phyloP scores from a whole-genome alignment of 139 green algal genomes.

The Coelastrella sp. region DNA sequence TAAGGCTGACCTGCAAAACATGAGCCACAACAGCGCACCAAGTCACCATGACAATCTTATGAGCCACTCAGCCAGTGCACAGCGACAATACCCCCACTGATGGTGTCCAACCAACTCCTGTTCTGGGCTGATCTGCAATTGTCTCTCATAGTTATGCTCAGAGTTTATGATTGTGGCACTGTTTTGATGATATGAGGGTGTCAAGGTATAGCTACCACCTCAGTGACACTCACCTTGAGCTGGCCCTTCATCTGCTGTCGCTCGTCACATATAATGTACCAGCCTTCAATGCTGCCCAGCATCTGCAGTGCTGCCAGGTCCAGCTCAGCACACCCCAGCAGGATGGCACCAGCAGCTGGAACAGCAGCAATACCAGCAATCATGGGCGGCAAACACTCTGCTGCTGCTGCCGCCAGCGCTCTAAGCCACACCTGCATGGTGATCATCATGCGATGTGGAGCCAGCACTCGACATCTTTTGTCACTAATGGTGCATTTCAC shows the following conservation, averaged over 20 bases:
- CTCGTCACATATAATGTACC: constrained; percentile 31
- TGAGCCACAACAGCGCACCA: not conserved
- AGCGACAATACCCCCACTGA: too few species aligned
- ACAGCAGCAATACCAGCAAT: not conserved
- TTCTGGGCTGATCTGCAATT: too few species aligned
- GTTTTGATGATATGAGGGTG: too few species aligned
- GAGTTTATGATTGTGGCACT: too few species aligned
- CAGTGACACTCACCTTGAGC: constrained; percentile 16
- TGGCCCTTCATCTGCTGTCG: not conserved
- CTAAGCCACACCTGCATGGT: constrained; percentile 27
- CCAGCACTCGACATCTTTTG: not conserved
- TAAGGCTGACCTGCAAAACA: not conserved
- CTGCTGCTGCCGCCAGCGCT: not conserved
- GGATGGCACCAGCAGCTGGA: not conserved
- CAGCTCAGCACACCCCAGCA: constrained; percentile 29
- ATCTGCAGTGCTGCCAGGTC: constrained; percentile 19
- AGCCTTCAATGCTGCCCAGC: constrained; percentile 39
- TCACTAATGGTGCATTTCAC: not conserved
- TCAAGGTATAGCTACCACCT: too few species aligned
- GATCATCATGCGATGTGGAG: not conserved
- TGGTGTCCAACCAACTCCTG: too few species aligned
- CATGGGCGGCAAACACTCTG: constrained; percentile 11
- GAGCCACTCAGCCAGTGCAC: not conserved
- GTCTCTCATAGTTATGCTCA: too few species aligned
- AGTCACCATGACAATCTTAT: not conserved